phyloP scores from a whole-genome alignment of 2,329 filamentous ascomycete genomes.

The Xylaria sp. region DNA sequence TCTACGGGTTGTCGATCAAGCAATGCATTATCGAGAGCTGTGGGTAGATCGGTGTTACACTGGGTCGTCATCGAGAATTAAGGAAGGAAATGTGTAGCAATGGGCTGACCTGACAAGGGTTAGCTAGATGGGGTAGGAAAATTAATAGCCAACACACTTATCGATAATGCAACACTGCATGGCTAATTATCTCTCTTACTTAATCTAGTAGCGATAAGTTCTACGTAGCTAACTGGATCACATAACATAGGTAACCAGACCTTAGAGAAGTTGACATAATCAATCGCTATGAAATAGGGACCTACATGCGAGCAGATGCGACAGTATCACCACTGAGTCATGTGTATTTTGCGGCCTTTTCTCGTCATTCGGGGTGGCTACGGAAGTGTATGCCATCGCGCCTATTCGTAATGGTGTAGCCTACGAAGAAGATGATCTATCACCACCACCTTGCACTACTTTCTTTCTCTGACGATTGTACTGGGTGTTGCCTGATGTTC shows the following conservation, averaged over 20 bases:
- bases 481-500: too few species aligned
- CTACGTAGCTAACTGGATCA: not conserved
- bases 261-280: not conserved
- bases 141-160: slow-evolving; percentile 21
- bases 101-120: slow-evolving; percentile 1
- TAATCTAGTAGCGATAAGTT: not conserved
- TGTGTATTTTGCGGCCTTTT: not conserved
- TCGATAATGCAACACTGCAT: slow-evolving; percentile 22
- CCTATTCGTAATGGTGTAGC: not conserved
- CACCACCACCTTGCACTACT: not conserved
- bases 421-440: not conserved
- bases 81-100: slow-evolving; percentile 2
- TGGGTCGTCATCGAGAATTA: slow-evolving; percentile 10
- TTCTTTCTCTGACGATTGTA: too few species aligned
- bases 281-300: not conserved
- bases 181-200: not conserved
- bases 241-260: too few species aligned
- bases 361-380: not conserved
- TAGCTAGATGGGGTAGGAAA: not conserved
- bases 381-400: not conserved
- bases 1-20: not conserved
- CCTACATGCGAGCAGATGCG: not conserved
- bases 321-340: slow-evolving; percentile 4
- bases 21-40: not conserved
- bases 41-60: not conserved